Conservation (phyloP, 106 monocot genomes). For the Narthecium ossifragum region DNA sequence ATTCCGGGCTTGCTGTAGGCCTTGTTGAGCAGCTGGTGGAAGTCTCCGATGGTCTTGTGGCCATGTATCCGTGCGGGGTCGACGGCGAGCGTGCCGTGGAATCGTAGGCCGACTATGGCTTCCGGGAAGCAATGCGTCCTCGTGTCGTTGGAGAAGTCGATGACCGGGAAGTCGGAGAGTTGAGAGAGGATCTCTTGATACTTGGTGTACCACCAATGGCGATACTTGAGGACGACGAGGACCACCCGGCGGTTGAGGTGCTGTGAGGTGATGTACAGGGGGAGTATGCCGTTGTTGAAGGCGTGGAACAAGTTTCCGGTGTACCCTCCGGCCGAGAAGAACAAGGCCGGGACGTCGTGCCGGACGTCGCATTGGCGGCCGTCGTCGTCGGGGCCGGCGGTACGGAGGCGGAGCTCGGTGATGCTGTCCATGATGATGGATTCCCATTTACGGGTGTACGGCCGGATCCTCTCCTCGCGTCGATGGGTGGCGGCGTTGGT, state of each 20-base stretch:
- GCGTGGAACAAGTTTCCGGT: slow-evolving; percentile 75
- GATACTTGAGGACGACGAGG: slow-evolving; percentile 49
- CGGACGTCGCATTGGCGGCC: slow-evolving; percentile 34
- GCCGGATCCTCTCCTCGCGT: slow-evolving; percentile 22
- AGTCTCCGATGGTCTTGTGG: slow-evolving; percentile 31
- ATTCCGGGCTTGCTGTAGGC: slow-evolving; percentile 23
- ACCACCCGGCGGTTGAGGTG: slow-evolving; percentile 33
- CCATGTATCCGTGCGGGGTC: slow-evolving; percentile 16
- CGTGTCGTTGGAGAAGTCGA: slow-evolving; percentile 38
- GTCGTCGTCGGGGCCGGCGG: not conserved
- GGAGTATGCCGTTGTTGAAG: slow-evolving; percentile 63
- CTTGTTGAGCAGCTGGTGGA: slow-evolving; percentile 33
- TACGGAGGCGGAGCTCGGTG: slow-evolving; percentile 31
- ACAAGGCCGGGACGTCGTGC: slow-evolving; percentile 46
- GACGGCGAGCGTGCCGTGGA: slow-evolving; percentile 54
- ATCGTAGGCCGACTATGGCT: slow-evolving; percentile 41
- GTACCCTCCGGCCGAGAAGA: slow-evolving; percentile 79
- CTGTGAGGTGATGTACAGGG: slow-evolving; percentile 51
- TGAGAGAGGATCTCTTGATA: slow-evolving; percentile 35
- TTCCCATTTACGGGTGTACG: slow-evolving; percentile 68
- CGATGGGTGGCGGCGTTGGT: not conserved
- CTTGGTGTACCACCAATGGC: slow-evolving; percentile 55
- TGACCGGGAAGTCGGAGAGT: slow-evolving; percentile 32
- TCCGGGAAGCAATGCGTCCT: slow-evolving; percentile 58
- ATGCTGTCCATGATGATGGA: slow-evolving; percentile 25